Evolutionary conservation across 2,329 filamentous ascomycete species (phyloP).

Genomic region (Trichoderma afroharzianum): DNA sequence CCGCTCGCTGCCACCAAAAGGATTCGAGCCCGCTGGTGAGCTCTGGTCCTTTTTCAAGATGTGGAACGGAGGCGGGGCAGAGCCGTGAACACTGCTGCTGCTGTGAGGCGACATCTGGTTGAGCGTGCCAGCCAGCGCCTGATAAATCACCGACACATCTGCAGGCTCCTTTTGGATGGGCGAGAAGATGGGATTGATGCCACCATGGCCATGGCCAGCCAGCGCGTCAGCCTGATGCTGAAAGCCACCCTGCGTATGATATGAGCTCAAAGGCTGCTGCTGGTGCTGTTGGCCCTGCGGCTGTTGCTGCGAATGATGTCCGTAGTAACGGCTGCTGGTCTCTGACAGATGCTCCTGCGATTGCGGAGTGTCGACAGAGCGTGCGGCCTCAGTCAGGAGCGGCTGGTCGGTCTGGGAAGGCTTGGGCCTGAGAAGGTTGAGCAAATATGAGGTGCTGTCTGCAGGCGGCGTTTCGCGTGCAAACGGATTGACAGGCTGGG

Average conservation of each 20-base stretch:
- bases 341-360: constrained; percentile 34
- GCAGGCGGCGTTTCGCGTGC: constrained; percentile 51
- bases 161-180: constrained; percentile 36
- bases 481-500: constrained; percentile 37
- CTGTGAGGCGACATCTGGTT: constrained; percentile 41
- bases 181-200: constrained; percentile 26
- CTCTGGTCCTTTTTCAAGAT: constrained; percentile 49
- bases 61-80: constrained; percentile 40
- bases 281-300: constrained; percentile 23
- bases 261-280: constrained; percentile 23
- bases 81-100: constrained; percentile 33
- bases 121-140: constrained; percentile 37
- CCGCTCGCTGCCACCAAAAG: constrained; percentile 38
- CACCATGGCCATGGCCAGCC: constrained; percentile 20
- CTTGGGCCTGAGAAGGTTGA: constrained; percentile 77
- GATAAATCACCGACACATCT: constrained; percentile 35
- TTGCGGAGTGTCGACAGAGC: constrained; percentile 45
- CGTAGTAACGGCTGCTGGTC: constrained; percentile 27
- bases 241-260: constrained; percentile 27
- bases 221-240: constrained; percentile 28
- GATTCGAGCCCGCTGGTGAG: constrained; percentile 37
- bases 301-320: constrained; percentile 29
- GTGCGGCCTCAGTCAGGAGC: constrained; percentile 38
- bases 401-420: constrained; percentile 55
- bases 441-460: constrained; percentile 79